Evolutionary conservation across 169 alveolate genomes (phyloP).

Genomic region (Eimeria brunetti): DNA sequence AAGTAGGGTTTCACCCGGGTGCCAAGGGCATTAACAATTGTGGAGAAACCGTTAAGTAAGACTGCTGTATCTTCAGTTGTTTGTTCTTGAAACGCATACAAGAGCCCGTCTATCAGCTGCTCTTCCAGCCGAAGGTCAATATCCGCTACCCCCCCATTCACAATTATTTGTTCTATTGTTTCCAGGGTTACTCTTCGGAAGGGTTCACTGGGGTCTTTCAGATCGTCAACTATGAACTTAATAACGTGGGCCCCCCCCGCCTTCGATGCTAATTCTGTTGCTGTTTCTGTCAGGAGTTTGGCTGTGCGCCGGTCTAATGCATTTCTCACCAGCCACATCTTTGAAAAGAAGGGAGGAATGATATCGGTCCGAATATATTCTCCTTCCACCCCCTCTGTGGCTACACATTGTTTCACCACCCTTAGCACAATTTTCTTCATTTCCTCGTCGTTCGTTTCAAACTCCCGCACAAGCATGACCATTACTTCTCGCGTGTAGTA

Average conservation of each 20-base stretch:
- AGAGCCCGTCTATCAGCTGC: slow-evolving; percentile 98
- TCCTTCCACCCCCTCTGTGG: slow-evolving; percentile 99
- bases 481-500: slow-evolving; percentile 98
- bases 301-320: slow-evolving; percentile 97
- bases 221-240: slow-evolving; percentile 91
- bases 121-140: slow-evolving; percentile 98
- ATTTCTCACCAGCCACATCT: slow-evolving; percentile 96
- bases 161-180: slow-evolving; percentile 97
- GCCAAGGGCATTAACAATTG: slow-evolving; percentile 97
- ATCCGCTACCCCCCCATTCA: slow-evolving; percentile 96
- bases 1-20: slow-evolving; percentile 98
- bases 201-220: slow-evolving; percentile 96
- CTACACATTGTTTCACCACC: slow-evolving; percentile 98
- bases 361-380: slow-evolving; percentile 97
- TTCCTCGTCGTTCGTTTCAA: slow-evolving; percentile 98
- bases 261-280: slow-evolving; percentile 98
- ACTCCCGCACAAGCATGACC: slow-evolving; percentile 98
- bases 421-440: slow-evolving; percentile 98
- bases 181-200: slow-evolving; percentile 98
- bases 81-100: slow-evolving; percentile 98
- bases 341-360: slow-evolving; percentile 96
- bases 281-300: slow-evolving; percentile 97
- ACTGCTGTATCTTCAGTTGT: slow-evolving; percentile 96
- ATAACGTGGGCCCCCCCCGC: slow-evolving; percentile 97
- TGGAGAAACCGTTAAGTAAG: slow-evolving; percentile 98